Conservation (phyloP, 345 rosid species). For the Brassica carinata region DNA sequence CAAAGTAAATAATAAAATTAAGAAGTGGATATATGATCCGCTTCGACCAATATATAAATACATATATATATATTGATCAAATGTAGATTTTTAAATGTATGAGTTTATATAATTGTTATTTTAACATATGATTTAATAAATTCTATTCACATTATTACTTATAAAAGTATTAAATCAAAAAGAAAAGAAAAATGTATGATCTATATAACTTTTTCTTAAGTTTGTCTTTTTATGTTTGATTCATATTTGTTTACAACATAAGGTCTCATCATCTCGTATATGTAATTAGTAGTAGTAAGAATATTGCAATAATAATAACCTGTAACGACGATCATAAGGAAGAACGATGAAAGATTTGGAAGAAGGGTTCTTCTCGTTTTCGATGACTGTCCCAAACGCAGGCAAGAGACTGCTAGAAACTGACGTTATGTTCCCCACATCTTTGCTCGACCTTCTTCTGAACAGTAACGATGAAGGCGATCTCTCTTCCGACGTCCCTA, state of each 20-base stretch:
- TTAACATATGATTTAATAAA: too few relatives aligned
- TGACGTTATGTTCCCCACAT: constrained; percentile 59
- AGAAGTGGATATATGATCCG: too few relatives aligned
- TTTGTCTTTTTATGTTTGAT: background rate
- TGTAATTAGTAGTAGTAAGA: background rate
- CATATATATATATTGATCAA: too few relatives aligned
- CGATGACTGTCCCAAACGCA: constrained; percentile 77
- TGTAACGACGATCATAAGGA: constrained; percentile 86
- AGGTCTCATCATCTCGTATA: too few relatives aligned
- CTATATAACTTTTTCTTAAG: too few relatives aligned
- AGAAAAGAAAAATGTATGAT: too few relatives aligned
- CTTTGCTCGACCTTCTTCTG: constrained; percentile 60
- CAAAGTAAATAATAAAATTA: too few relatives aligned
- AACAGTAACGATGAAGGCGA: constrained; percentile 52
- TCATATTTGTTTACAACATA: background rate
- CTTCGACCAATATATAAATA: too few relatives aligned
- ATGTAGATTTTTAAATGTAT: too few relatives aligned
- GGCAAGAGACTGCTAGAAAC: constrained; percentile 89
- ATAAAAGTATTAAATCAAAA: too few relatives aligned
- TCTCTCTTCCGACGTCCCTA: constrained; percentile 36
- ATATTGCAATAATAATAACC: constrained; percentile 57
- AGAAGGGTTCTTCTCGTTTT: constrained; percentile 45
- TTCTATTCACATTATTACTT: too few relatives aligned
- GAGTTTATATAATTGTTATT: too few relatives aligned
- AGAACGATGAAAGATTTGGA: constrained; percentile 59